Evolutionary conservation across 108 stramenopile genomes (phyloP).

Genomic region (Parietichytrium sp.): DNA sequence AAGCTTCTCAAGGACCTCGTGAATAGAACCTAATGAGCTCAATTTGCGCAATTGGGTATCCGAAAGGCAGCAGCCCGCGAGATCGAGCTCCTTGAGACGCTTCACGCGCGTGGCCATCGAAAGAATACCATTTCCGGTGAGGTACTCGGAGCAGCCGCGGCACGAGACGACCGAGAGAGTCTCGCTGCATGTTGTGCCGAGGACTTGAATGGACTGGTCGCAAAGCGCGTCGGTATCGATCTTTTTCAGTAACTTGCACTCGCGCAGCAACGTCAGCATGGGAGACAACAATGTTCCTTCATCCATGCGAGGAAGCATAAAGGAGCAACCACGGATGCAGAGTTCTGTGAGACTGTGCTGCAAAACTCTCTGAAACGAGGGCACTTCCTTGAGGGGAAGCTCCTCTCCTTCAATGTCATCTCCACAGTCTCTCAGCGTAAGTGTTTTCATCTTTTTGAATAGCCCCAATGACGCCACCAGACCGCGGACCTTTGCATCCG

Average conservation of each 20-base stretch:
- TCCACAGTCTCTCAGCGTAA: too few relatives aligned
- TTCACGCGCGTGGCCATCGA: not conserved
- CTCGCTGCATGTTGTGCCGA: not conserved
- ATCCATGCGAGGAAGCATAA: too few relatives aligned
- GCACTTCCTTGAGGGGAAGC: too few relatives aligned
- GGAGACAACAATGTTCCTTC: too few relatives aligned
- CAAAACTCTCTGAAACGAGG: too few relatives aligned
- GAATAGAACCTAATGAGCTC: not conserved
- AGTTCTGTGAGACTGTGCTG: too few relatives aligned
- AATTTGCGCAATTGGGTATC: not conserved
- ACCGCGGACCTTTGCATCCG: too few relatives aligned
- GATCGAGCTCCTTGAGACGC: not conserved
- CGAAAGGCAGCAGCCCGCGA: not conserved
- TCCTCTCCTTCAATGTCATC: too few relatives aligned
- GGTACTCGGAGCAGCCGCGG: not conserved
- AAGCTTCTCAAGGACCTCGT: not conserved
- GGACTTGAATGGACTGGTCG: not conserved
- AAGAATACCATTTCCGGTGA: conserved; percentile 16
- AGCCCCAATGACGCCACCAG: too few relatives aligned
- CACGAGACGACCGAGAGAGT: not conserved
- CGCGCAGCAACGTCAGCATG: too few relatives aligned
- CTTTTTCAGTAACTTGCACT: not conserved
- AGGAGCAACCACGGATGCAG: too few relatives aligned
- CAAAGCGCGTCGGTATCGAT: not conserved
- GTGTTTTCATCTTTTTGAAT: too few relatives aligned